These are phyloP conservation scores for Dalbergia oliveri DNA, from an alignment of 306 rosid species.

Conservation along the genomic window DNA sequence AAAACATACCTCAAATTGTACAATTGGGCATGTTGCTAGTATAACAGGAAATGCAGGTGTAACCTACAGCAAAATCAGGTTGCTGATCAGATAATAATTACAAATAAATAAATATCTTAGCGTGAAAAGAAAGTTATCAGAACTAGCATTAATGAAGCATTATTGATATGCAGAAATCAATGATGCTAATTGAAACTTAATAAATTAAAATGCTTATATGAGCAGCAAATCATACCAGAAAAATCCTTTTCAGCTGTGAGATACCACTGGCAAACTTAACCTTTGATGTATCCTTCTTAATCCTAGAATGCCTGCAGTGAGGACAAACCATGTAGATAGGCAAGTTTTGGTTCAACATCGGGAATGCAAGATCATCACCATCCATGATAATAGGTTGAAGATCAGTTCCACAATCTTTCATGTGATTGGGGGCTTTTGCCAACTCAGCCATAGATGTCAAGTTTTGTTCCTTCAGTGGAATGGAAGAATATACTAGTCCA, in stretches of 20 bases:
- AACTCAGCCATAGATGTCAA: conserved; percentile 49
- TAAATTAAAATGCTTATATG: conserved; percentile 33
- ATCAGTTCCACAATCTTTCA: conserved; percentile 62
- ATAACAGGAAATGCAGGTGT: conserved; percentile 86
- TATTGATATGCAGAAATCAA: conserved; percentile 19
- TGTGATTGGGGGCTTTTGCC: conserved; percentile 48
- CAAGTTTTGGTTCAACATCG: conserved; percentile 77
- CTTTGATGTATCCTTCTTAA: conserved; percentile 64
- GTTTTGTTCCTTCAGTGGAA: conserved; percentile 56
- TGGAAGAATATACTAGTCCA: conserved; percentile 50
- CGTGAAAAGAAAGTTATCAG: conserved; percentile 16
- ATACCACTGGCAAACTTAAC: conserved; percentile 77
- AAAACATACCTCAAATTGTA: conserved; percentile 85
- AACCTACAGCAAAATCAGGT: conserved; percentile 73
- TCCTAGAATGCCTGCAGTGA: conserved; percentile 74
- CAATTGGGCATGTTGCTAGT: conserved; percentile 76
- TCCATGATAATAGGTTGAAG: conserved; percentile 58
- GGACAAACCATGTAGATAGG: conserved; percentile 94
- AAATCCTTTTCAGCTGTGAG: conserved; percentile 92
- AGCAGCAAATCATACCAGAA: conserved; percentile 71
- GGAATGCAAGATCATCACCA: conserved; percentile 71
- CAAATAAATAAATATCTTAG: background rate
- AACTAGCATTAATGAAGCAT: background rate
- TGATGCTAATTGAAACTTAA: conserved; percentile 36
- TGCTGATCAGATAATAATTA: conserved; percentile 31